Conservation (phyloP, 768 basidiomycete species). For the Paxillus ammoniavirescens region DNA sequence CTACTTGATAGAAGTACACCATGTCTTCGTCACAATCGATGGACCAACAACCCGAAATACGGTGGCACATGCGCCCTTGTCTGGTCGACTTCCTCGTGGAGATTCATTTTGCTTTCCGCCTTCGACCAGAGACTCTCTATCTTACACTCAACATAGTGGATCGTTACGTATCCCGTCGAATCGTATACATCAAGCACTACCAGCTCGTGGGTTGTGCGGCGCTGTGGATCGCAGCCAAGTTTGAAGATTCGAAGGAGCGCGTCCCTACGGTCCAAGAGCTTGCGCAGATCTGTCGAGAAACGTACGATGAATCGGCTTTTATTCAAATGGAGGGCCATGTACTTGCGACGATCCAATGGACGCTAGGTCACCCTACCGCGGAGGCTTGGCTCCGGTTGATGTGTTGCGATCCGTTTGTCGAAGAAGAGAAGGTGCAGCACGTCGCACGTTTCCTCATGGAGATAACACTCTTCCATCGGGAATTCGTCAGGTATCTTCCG, state of each 20-base stretch:
- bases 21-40: slow-evolving; percentile 93
- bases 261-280: slow-evolving; percentile 95
- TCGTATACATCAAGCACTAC: slow-evolving; percentile 99
- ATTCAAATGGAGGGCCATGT: slow-evolving; percentile 99
- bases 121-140: slow-evolving; percentile 97
- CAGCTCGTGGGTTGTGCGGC: slow-evolving; percentile 98
- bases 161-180: slow-evolving; percentile 96
- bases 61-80: slow-evolving; percentile 99
- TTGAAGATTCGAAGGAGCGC: slow-evolving; percentile 98
- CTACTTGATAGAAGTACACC: slow-evolving; percentile 61
- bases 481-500: slow-evolving; percentile 84
- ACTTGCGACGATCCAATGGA: slow-evolving; percentile 94
- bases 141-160: slow-evolving; percentile 99
- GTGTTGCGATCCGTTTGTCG: slow-evolving; percentile 70
- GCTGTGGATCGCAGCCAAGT: slow-evolving; percentile 99
- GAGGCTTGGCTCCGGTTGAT: slow-evolving; percentile 93
- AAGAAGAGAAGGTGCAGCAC: slow-evolving; percentile 90
- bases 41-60: slow-evolving; percentile 98
- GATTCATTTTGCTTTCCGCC: slow-evolving; percentile 95
- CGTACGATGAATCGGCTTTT: slow-evolving; percentile 96
- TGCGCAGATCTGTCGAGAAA: slow-evolving; percentile 91
- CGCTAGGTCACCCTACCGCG: slow-evolving; percentile 94
- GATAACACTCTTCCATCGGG: slow-evolving; percentile 96
- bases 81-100: slow-evolving; percentile 99
- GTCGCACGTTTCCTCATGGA: slow-evolving; percentile 99